These are phyloP conservation scores for Benincasa hispida DNA, from an alignment of 306 rosid genomes.

Conservation along the genomic window DNA sequence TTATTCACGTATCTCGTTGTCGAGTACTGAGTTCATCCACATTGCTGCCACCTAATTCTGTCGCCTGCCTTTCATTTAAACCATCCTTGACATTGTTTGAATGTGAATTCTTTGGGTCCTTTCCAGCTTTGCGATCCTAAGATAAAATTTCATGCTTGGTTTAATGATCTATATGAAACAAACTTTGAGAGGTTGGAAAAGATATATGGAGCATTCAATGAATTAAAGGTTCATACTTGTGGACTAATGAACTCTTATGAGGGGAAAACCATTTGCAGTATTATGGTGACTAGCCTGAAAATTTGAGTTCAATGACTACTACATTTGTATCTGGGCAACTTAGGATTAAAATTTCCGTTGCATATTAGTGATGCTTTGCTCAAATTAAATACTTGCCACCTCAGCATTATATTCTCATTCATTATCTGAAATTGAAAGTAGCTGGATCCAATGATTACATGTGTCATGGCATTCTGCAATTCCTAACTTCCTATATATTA, in stretches of 20 bases:
- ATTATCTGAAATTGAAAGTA: not conserved
- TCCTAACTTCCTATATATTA: not conserved
- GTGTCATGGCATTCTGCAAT: not conserved
- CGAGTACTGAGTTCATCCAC: conserved; percentile 13
- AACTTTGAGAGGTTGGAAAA: not conserved
- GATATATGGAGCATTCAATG: not conserved
- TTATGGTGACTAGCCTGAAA: not conserved
- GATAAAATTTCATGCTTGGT: conserved; percentile 12
- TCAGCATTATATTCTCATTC: not conserved
- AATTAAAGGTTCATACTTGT: not conserved
- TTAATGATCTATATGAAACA: not conserved
- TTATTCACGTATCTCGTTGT: conserved; percentile 18
- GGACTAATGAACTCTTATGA: not conserved
- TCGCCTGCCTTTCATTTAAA: conserved; percentile 23
- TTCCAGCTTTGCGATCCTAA: conserved; percentile 42
- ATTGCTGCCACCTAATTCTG: conserved; percentile 15
- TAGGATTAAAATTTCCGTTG: not conserved
- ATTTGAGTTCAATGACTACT: not conserved
- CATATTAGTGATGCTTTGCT: not conserved
- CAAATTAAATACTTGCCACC: not conserved
- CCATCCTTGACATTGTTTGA: conserved; percentile 19
- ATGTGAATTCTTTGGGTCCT: conserved; percentile 26
- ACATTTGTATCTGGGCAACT: not conserved
- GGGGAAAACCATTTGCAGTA: not conserved
- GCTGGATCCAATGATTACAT: not conserved